Evolutionary conservation across 2,329 filamentous ascomycete genomes (phyloP), one percentile per base, ranked within the genome.

Genomic region (Nemania sp.): DNA sequence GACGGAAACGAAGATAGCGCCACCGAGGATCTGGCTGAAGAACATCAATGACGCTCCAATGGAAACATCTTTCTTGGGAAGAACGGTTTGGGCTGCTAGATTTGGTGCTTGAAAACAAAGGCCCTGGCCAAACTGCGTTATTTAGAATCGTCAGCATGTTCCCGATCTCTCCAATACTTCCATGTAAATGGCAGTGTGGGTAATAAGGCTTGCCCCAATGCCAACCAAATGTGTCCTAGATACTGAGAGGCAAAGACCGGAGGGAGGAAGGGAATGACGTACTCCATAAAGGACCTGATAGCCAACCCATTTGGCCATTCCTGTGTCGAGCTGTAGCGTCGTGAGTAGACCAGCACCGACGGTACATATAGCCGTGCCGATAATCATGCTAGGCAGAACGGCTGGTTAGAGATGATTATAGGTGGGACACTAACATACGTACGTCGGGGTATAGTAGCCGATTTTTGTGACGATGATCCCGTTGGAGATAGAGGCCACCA

Each of bases 41-140:
- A 78, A 70, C 61, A 78, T 73, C 34, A 77, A 61, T 2, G 73
- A 70, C 1, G 71, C 69, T 33, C 75, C 76, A 11, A 76, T 69
- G 11, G 76, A 66, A 2, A 77, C 70, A 47, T 80, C 76, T 11
- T 60, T 59, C 14, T 43, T 64, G n/a, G 67, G 64, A 14, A 78
- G 70, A 9, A 78, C 76, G 1, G 73, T 76, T 61, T 79, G 77
- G 8, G 73, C 75, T 0, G 73, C 77, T n/a, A 79, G 61, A 50
- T 74, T 75, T 3, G 76, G 73, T 6, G 70, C 70, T 63, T 79
- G 77, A 54, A 77, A 72, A 20, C 67, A 66, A 17, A 68, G 59
- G n/a, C 77, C 77, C 56, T 64, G n/a, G 73, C 78, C 30, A 72
- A 66, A 45, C 77, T 77, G 55, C 9, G 42, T 24, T 3, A 17